Base-by-base conservation (phyloP, 1,284 basidiomycete species). In the Vanrija sp. region DNA sequence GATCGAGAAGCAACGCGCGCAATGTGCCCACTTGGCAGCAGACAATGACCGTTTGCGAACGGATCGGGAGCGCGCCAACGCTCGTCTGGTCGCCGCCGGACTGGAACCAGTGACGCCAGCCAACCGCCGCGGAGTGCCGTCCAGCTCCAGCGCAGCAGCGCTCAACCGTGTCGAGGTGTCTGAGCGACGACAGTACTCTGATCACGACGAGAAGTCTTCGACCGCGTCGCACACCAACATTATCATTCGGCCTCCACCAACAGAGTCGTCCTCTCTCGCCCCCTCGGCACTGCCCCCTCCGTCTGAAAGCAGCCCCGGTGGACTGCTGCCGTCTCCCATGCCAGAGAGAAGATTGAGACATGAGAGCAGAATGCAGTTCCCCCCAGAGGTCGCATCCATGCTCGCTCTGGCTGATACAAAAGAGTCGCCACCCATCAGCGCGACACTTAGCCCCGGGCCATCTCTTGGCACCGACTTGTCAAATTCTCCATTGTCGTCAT, bases 1-100 rank as follows among this genome's bases (percentile, higher is more conserved):
- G 58, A 86, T 94, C 71, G 91, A 93, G 80, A 91, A 91, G 73
- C 88, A 91, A 56, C 65, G 72, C 25, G 54, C 65, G 4, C 72
- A 76, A 59, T 65, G 65, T 48, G 63, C 69, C 5, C 58, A 64
- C 42, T 58, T 76, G 14, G 65, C 60, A 66, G 61, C 67, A 1
- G 71, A 72, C 55, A 74, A 72, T 43, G 90, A 92, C 61, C 83
- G 91, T 44, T 82, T 93, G 51, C 82, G 90, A 16, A 79, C 79
- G 19, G 90, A 92, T 69, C 82, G 90, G n/a, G 90, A 91, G 66
- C 71, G 65, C 47, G 75, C 71, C 16, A 68, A 71, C 51, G 47
- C 43, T 45, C 60, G 67, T 23, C 57, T 75, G 28, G 40, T 59
- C 12, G 54, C 63, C 0, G 68, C 67, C 3, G 74, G 70, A 1